Conservation (phyloP, 2,329 filamentous ascomycete species). For the Dactylellina haptotyla region DNA sequence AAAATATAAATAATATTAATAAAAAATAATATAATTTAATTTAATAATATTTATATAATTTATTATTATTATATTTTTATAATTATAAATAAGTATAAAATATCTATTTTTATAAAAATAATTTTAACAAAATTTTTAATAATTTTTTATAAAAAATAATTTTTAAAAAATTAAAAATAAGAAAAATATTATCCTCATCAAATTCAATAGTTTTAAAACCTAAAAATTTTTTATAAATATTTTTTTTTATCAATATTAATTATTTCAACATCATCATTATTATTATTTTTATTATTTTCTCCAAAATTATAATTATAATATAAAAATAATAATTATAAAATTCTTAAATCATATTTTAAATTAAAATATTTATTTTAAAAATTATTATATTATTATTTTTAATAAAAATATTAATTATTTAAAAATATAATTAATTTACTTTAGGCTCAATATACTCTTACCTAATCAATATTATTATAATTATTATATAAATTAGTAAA, state of each 20-base stretch:
- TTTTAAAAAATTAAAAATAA: not conserved
- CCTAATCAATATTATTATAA: not conserved
- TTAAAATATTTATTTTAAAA: not conserved
- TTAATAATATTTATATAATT: not conserved
- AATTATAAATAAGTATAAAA: not conserved
- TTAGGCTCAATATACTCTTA: not conserved
- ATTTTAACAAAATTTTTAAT: not conserved
- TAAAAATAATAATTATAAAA: not conserved
- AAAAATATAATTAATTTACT: not conserved
- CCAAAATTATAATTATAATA: not conserved
- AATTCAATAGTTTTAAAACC: no score
- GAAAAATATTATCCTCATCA: not conserved
- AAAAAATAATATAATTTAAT: not conserved
- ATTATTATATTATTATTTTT: not conserved
- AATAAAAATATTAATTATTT: not conserved
- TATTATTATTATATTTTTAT: not conserved
- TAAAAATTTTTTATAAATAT: no score
- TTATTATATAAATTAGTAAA: not conserved
- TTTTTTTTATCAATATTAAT: no score
- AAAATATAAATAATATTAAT: not conserved
- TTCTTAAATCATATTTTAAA: not conserved
- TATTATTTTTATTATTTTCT: not conserved
- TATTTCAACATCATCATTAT: not conserved
- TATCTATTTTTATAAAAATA: not conserved
- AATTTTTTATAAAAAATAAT: not conserved